These are phyloP conservation scores for Carallia brachiata DNA, from an alignment of 345 rosid genomes.

Conservation along the genomic window DNA sequence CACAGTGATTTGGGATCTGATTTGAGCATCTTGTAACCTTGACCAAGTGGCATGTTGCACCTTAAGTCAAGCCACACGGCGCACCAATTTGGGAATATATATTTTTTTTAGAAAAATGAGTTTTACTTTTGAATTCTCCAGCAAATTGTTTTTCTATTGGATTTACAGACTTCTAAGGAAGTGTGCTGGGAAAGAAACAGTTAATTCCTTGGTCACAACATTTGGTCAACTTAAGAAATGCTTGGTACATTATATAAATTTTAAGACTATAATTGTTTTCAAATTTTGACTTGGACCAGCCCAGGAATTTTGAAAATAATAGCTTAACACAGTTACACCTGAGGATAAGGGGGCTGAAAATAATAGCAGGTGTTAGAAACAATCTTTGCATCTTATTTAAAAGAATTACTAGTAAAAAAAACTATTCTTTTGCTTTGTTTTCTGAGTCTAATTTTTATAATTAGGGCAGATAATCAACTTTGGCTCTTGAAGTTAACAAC, in stretches of 20 bases:
- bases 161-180: too few species aligned
- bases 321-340: background rate
- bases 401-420: background rate
- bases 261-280: background rate
- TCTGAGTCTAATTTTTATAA: background rate
- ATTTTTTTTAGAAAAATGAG: background rate
- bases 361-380: background rate
- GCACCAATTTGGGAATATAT: background rate
- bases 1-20: too few species aligned
- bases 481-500: slow-evolving; percentile 1
- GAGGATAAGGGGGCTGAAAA: background rate
- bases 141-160: too few species aligned
- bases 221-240: slow-evolving; percentile 20
- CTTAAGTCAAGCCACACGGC: background rate
- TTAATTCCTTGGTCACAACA: background rate
- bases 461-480: background rate
- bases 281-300: slow-evolving; percentile 13
- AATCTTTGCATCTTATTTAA: background rate
- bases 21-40: background rate
- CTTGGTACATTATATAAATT: slow-evolving; percentile 2
- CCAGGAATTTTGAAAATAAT: background rate
- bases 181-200: background rate
- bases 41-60: background rate
- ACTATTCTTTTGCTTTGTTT: too few species aligned
- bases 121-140: background rate